phyloP scores from a whole-genome alignment of 306 rosid genomes.

The Trifolium pratense region DNA sequence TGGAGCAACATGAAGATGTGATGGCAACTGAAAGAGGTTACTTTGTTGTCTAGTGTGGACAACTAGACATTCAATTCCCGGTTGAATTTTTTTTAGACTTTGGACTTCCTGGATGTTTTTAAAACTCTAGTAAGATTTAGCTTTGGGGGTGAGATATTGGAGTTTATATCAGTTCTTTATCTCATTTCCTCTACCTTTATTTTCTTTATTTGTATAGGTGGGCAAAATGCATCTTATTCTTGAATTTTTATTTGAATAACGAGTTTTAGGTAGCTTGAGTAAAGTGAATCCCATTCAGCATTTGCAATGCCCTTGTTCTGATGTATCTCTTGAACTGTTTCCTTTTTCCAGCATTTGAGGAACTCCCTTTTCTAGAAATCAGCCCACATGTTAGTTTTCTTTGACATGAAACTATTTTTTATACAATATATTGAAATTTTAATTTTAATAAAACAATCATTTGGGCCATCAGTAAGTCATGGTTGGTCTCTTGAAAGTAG shows the following conservation, averaged over 20 bases:
- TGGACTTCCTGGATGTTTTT: constrained; percentile 38
- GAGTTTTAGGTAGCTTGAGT: constrained; percentile 42
- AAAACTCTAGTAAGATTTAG: constrained; percentile 42
- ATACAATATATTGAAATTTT: not conserved
- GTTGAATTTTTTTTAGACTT: constrained; percentile 43
- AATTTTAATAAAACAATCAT: not conserved
- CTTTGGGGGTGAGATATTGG: constrained; percentile 41
- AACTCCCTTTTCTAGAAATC: not conserved
- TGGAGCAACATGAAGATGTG: constrained; percentile 43
- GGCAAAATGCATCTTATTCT: constrained; percentile 41
- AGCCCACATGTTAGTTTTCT: not conserved
- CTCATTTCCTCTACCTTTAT: constrained; percentile 17
- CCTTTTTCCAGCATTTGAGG: not conserved
- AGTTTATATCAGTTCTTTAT: constrained; percentile 33
- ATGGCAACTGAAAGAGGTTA: constrained; percentile 39
- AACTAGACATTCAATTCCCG: constrained; percentile 27
- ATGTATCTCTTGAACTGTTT: not conserved
- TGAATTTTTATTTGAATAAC: constrained; percentile 47
- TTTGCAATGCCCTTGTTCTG: constrained; percentile 39
- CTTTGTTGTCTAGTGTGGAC: constrained; percentile 40
- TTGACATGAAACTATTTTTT: not conserved
- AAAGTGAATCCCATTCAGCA: constrained; percentile 28
- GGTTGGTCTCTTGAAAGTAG: not conserved
- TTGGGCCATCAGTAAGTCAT: not conserved
- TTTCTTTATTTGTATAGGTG: constrained; percentile 40